A percentile compares a stretch with the other conserved stretches of the same genome.
Conservation (phyloP, 2,329 filamentous ascomycete genomes). For the Nannizzia gypsea region DNA sequence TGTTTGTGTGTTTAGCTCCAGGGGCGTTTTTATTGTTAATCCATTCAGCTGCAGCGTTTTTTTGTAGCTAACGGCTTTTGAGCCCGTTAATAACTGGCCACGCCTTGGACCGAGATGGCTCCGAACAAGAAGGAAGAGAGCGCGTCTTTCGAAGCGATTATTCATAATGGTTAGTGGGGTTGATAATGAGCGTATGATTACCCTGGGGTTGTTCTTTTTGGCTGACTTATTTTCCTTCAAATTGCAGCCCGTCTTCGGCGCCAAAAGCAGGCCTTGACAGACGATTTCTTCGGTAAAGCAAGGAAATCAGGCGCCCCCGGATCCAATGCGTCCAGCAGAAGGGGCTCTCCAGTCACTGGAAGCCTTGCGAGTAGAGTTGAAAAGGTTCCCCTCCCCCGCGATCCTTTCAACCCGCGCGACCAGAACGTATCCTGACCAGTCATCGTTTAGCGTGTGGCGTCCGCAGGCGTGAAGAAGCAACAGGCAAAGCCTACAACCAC, state of each 20-base stretch:
- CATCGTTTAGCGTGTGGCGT: conserved; percentile 8
- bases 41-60: neutral
- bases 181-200: conserved; percentile 7
- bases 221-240: neutral
- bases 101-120: conserved; percentile 11
- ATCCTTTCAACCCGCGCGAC: neutral
- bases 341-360: conserved; percentile 33
- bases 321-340: conserved; percentile 23
- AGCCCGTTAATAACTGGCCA: too few relatives aligned
- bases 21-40: neutral
- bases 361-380: conserved; percentile 48
- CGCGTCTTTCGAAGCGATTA: conserved; percentile 41
- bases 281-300: conserved; percentile 46
- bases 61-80: neutral
- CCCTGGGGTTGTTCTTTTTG: conserved; percentile 2
- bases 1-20: neutral
- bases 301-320: conserved; percentile 39
- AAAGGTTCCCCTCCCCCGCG: conserved; percentile 35
- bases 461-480: conserved; percentile 5
- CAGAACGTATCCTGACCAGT: neutral
- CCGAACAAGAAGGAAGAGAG: conserved; percentile 24
- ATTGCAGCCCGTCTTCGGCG: conserved; percentile 41
- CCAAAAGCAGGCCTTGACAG: conserved; percentile 46
- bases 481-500: neutral
- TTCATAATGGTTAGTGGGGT: conserved; percentile 36